These are phyloP conservation scores for Zoysia matrella DNA, from an alignment of 202 grass and related monocot genomes.

Conservation along the genomic window DNA sequence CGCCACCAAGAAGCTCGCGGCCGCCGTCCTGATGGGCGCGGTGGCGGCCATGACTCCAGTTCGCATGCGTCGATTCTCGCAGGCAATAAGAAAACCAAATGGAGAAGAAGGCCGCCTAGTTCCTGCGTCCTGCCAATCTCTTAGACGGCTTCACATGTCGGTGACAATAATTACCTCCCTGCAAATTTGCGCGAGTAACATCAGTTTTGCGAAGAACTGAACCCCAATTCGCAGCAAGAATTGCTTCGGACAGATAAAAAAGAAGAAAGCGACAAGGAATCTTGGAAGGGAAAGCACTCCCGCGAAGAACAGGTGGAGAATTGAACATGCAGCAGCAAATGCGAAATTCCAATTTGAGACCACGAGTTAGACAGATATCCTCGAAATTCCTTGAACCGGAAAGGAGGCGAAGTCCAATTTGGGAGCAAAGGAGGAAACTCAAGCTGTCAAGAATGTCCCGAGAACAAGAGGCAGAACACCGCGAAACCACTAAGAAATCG, in stretches of 20 bases:
- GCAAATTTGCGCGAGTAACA: slow-evolving; percentile 10
- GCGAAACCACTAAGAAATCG: slow-evolving; percentile 4
- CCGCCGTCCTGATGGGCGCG: slow-evolving; percentile 19
- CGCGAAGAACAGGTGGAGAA: slow-evolving; percentile 26
- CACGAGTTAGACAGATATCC: not conserved
- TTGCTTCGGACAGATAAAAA: not conserved
- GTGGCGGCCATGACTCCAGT: slow-evolving; percentile 46
- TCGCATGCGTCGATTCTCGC: slow-evolving; percentile 14
- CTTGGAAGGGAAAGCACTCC: slow-evolving; percentile 50
- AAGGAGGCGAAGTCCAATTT: not conserved
- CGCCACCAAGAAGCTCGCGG: no score
- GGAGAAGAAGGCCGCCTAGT: slow-evolving; percentile 22
- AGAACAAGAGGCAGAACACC: not conserved
- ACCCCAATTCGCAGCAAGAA: slow-evolving; percentile 8
- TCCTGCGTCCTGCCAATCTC: slow-evolving; percentile 22
- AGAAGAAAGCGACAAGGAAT: slow-evolving; percentile 39
- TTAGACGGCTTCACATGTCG: slow-evolving; percentile 54
- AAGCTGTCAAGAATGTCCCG: not conserved
- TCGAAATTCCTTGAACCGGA: slow-evolving; percentile 1
- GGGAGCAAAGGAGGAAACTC: not conserved
- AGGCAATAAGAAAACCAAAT: not conserved
- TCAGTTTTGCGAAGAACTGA: slow-evolving; percentile 13
- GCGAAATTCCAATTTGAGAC: not conserved
- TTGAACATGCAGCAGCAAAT: not conserved
- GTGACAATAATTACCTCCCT: slow-evolving; percentile 20